Evolutionary conservation across 1,284 basidiomycete genomes (phyloP), one percentile per base, ranked within the genome.

Genomic region (Cutaneotrichosporon mucoides): DNA sequence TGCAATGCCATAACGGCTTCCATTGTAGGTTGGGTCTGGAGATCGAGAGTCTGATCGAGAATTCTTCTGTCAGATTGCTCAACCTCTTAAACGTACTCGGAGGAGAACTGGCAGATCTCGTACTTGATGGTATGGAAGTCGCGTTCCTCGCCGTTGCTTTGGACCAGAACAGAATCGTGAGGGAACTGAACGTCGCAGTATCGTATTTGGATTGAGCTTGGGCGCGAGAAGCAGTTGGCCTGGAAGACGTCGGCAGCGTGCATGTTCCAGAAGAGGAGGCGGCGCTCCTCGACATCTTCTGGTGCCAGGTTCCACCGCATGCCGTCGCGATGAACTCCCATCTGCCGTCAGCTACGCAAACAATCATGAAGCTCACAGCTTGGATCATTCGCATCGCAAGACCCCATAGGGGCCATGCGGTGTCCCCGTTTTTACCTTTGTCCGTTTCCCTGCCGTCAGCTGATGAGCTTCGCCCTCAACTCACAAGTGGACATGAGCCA

Each of bases 261-360:
- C 35, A 45, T 52, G 42, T 64, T 61, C 65, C 65, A 66, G 37
- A 66, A 66, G 5, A 66, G 53, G 34, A 16, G 51, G 47, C 68
- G 61, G 12, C 69, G 65, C 38, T 69, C 66, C 45, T 69, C 65
- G 10, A 64, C 51, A 7, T 64, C 60, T n/a, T 63, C 50, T 2
- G 43, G 34, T 0, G 65, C 45, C 1, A 69, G 59, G 42, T 63
- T 59, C 69, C 66, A 69, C 4, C 59, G 52, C 36, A 56, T 55
- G 0, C 66, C 70, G 44, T 71, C 68, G 4, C 66, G 56, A 51
- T 71, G 68, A 37, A 69, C 41, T 16, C 68, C 67, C 67, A 68
- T 68, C 65, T 64, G 55, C n/a, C 9, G 36, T 47, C n/a, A 55
- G 54, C 9, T 12, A 7, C 24, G 24, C 24, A 24, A 24, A 24